Evolutionary conservation across 139 green algal genomes (phyloP), one percentile per base, ranked within the genome.

Genomic region (Gonium pectorale): DNA sequence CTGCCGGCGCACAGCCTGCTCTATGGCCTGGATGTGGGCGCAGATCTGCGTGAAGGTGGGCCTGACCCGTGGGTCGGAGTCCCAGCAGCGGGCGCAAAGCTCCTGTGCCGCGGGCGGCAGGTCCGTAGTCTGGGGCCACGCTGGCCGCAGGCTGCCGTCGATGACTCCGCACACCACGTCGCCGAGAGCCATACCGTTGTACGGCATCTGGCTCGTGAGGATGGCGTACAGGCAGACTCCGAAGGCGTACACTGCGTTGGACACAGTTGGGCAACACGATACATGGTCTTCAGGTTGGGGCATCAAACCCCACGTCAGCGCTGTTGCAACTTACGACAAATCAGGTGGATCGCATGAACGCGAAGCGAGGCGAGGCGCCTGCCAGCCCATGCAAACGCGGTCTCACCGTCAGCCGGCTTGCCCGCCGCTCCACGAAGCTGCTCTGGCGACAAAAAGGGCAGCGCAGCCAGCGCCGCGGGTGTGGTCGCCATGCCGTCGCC

Each of bases 371-470:
- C n/a, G n/a, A n/a, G n/a, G n/a, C n/a, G n/a, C n/a, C n/a, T n/a
- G n/a, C n/a, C n/a, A n/a, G n/a, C n/a, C n/a, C n/a, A n/a, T n/a
- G n/a, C n/a, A n/a, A n/a, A n/a, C n/a, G n/a, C n/a, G n/a, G n/a
- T 46, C 70, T 44, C 70, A 81, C 73, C 73, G 44, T 81, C 73
- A 27, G 38, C 56, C 13, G 73, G 37, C 52, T 81, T 81, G 26
- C 54, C 73, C 54, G 56, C 54, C 13, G 37, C 54, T 2, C 73
- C 73, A 0, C 26, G 1, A 24, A 81, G 54, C 73, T 81, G 73
- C 52, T 81, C 73, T 33, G 73, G 73, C 0, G 73, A 54, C 73
- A 35, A 67, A 37, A 59, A 81, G 26, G 73, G 54, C 52, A 81
- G 73, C 37, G 22, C 73, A 0, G 29, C 21, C 46, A 17, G 6